phyloP scores from a whole-genome alignment of 441 rosid genomes.

The Brassica balearica region DNA sequence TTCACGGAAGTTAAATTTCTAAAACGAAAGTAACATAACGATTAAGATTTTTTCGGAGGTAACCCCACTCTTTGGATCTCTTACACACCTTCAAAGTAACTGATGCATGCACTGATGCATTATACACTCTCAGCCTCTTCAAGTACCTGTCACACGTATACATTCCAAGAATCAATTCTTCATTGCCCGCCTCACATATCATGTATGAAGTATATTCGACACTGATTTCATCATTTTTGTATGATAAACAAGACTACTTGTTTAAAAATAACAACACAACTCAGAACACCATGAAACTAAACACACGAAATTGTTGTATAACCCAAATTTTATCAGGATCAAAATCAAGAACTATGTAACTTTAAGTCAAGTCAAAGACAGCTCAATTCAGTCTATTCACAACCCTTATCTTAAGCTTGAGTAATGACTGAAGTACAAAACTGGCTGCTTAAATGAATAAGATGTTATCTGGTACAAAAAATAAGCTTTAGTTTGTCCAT shows the following conservation, averaged over 20 bases:
- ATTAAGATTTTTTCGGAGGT: background rate
- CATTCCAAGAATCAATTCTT: conserved; percentile 9
- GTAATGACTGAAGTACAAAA: no score
- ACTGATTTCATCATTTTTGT: background rate
- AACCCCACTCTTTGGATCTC: background rate
- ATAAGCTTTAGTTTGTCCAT: no score
- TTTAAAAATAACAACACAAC: background rate
- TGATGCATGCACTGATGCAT: conserved; percentile 3
- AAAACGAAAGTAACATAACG: conserved; percentile 2
- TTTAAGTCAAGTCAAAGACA: no score
- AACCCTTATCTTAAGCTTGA: no score
- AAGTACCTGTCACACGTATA: conserved; percentile 40
- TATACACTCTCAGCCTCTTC: conserved; percentile 18
- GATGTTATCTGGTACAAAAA: no score
- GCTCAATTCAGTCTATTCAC: no score
- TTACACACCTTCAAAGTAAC: conserved; percentile 29
- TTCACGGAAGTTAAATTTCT: background rate
- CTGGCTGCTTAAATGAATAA: no score
- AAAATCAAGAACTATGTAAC: no score
- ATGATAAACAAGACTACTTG: background rate
- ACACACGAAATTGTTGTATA: background rate
- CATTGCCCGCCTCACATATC: background rate
- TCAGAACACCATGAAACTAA: conserved; percentile 7
- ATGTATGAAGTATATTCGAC: background rate
- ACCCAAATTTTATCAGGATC: background rate